phyloP scores from a whole-genome alignment of 2,329 filamentous ascomycete species.

The Trichoderma pleuroti region DNA sequence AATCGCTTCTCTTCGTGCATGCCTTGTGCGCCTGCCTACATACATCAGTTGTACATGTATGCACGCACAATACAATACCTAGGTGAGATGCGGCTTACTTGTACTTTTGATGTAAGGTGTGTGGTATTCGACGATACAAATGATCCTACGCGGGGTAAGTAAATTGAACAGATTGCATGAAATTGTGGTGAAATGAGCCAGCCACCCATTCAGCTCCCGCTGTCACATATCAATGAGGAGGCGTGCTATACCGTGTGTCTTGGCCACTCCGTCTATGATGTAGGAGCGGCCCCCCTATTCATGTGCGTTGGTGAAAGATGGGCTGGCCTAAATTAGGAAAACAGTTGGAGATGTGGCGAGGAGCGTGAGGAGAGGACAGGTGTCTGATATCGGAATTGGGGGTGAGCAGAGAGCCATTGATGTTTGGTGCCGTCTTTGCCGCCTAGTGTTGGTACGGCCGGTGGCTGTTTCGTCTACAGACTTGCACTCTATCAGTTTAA shows the following conservation, averaged over 20 bases:
- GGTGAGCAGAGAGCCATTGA: not conserved
- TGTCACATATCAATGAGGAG: not conserved
- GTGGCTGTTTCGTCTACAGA: not conserved
- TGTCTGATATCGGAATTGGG: not conserved
- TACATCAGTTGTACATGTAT: not conserved
- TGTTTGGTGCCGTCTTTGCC: not conserved
- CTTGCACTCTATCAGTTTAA: not conserved
- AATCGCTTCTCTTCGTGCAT: not conserved
- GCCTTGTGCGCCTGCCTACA: not conserved
- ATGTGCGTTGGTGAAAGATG: not conserved
- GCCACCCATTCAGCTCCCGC: not conserved
- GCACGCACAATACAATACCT: not conserved
- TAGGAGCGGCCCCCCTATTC: not conserved
- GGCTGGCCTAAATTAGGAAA: not conserved
- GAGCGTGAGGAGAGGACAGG: not conserved
- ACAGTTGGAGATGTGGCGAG: not conserved
- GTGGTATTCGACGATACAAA: not conserved
- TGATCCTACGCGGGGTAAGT: slow-evolving; percentile 1
- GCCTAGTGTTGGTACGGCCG: not conserved
- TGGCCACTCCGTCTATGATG: not conserved
- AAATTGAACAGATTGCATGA: not conserved
- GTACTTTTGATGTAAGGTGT: not conserved
- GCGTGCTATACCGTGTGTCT: not conserved
- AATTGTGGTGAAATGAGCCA: not conserved
- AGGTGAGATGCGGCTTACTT: not conserved